phyloP scores from a whole-genome alignment of 257 asterid genomes.

The Paraleonurus japonicus region DNA sequence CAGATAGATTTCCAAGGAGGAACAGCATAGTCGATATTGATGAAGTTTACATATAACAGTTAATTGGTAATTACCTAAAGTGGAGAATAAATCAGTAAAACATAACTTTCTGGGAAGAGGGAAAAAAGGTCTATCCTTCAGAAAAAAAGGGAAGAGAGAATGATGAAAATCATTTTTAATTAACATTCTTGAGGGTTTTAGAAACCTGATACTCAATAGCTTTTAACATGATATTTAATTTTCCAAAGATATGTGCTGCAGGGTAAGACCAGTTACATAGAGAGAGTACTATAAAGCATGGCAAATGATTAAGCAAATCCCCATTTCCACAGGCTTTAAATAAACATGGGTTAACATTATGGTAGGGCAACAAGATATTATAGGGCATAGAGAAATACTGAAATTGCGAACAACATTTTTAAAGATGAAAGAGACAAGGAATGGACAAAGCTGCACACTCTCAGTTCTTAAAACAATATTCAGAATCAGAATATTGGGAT shows the following conservation, averaged over 20 bases:
- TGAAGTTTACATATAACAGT: neutral
- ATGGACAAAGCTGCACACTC: neutral
- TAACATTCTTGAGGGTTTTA: neutral
- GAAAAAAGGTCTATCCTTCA: neutral
- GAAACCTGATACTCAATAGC: neutral
- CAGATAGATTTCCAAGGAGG: slow-evolving; percentile 6
- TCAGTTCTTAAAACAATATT: neutral
- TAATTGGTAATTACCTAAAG: neutral
- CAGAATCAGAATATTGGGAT: neutral
- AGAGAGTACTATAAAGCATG: neutral
- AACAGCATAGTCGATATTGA: neutral
- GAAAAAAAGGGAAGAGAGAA: neutral
- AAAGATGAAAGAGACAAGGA: neutral
- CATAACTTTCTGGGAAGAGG: neutral
- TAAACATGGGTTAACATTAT: neutral
- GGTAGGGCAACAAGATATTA: neutral
- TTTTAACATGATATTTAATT: neutral
- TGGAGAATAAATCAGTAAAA: neutral
- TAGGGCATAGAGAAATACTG: neutral
- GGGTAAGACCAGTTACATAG: neutral
- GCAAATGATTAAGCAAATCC: neutral
- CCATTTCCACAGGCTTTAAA: neutral
- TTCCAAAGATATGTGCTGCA: neutral
- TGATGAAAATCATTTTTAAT: neutral
- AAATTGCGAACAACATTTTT: neutral